phyloP scores from a whole-genome alignment of 2,329 filamentous ascomycete genomes.

The Fusarium sp. region DNA sequence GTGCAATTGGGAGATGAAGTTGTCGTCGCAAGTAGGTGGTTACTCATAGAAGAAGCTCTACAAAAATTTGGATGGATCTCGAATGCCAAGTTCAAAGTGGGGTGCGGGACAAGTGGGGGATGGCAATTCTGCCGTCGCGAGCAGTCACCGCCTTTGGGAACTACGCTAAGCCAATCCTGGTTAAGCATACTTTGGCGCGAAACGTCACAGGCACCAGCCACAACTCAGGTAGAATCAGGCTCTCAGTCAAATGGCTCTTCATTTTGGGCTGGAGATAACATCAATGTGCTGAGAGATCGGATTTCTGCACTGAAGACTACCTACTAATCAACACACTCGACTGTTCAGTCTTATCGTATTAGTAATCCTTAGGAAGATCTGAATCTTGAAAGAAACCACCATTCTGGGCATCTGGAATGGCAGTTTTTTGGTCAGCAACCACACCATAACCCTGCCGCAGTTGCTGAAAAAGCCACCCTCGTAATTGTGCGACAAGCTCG shows the following conservation, averaged over 20 bases:
- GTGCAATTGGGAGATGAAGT: background rate
- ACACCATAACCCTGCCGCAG: background rate
- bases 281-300: background rate
- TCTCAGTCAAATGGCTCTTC: background rate
- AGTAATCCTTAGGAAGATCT: background rate
- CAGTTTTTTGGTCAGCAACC: background rate
- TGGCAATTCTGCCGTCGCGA: slow-evolving; percentile 45
- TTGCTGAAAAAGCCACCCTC: background rate
- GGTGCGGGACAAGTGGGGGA: slow-evolving; percentile 49
- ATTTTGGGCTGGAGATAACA: background rate
- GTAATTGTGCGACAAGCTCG: background rate
- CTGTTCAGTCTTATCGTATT: background rate
- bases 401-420: background rate
- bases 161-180: background rate
- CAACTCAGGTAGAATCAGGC: background rate
- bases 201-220: background rate
- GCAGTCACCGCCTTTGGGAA: slow-evolving; percentile 26
- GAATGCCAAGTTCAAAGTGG: slow-evolving; percentile 39
- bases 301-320: background rate
- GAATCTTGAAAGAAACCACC: background rate
- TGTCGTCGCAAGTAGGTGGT: slow-evolving; percentile 3
- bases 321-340: background rate
- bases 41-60: slow-evolving; percentile 36
- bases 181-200: background rate
- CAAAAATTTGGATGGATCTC: slow-evolving; percentile 43